Conservation (phyloP, 768 basidiomycete genomes). For the Antrodiella citrinella region DNA sequence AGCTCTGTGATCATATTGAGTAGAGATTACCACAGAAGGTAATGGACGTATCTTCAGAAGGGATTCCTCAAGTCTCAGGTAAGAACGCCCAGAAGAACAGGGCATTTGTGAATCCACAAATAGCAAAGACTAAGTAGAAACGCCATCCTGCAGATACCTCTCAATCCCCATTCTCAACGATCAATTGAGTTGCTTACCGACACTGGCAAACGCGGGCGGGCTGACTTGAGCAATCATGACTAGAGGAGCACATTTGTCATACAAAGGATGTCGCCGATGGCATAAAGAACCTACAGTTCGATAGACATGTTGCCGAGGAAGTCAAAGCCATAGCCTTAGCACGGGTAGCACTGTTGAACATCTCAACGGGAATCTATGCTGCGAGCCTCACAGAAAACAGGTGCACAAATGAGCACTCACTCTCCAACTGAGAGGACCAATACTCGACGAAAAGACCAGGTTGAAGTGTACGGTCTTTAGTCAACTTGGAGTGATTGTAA, state of each 20-base stretch:
- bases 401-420: constrained; percentile 2
- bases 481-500: no score
- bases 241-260: background rate
- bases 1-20: constrained; percentile 10
- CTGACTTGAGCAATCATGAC: constrained; percentile 21
- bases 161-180: background rate
- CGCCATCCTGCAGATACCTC: constrained; percentile 9
- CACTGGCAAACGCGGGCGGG: constrained; percentile 15
- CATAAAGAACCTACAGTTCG: constrained; percentile 15
- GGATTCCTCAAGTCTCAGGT: constrained; percentile 19
- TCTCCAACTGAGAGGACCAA: constrained; percentile 18
- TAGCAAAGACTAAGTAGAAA: constrained; percentile 19
- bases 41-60: constrained; percentile 14
- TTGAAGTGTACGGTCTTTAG: no score
- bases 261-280: background rate
- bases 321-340: constrained; percentile 19
- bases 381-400: background rate
- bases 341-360: constrained; percentile 20
- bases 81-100: constrained; percentile 21
- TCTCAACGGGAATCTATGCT: constrained; percentile 18
- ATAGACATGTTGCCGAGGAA: constrained; percentile 19
- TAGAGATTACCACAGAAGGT: background rate
- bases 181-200: constrained; percentile 7
- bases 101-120: constrained; percentile 18
- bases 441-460: constrained; percentile 17